Conservation (phyloP, 192 early-diverging fungal species). For the Linnemannia exigua region DNA sequence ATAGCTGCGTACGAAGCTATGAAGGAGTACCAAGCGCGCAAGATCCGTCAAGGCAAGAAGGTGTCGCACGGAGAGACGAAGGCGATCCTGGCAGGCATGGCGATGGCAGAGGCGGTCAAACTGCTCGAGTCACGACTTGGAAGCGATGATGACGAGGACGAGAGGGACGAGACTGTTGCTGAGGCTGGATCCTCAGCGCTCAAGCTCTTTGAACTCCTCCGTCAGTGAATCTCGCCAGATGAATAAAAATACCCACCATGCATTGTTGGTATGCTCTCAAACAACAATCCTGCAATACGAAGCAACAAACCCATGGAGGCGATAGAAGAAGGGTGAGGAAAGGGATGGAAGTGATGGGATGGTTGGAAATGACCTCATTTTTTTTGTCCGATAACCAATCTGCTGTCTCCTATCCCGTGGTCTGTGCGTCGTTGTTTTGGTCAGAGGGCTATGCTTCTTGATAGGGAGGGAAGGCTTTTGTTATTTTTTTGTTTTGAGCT, state of each 20-base stretch:
- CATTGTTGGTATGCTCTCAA: too few relatives aligned
- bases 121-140: constrained; percentile 37
- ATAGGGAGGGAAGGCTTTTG: not conserved
- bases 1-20: constrained; percentile 47
- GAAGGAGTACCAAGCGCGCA: constrained; percentile 36
- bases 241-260: too few relatives aligned
- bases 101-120: constrained; percentile 50
- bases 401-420: not conserved
- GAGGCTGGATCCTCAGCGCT: constrained; percentile 38
- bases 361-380: not conserved
- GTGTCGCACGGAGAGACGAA: constrained; percentile 50
- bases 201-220: constrained; percentile 37
- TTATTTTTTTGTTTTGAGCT: too few relatives aligned
- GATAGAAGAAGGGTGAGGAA: too few relatives aligned
- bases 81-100: constrained; percentile 44
- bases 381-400: constrained; percentile 2
- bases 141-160: not conserved
- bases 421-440: not conserved
- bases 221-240: not conserved
- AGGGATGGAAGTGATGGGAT: too few relatives aligned
- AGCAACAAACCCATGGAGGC: too few relatives aligned
- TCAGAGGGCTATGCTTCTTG: not conserved
- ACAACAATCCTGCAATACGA: too few relatives aligned
- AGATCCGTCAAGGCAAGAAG: constrained; percentile 37
- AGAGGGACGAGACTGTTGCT: constrained; percentile 37